These are phyloP conservation scores for Tetracladium setigerum DNA, from an alignment of 495 filamentous ascomycete genomes.

Conservation along the genomic window DNA sequence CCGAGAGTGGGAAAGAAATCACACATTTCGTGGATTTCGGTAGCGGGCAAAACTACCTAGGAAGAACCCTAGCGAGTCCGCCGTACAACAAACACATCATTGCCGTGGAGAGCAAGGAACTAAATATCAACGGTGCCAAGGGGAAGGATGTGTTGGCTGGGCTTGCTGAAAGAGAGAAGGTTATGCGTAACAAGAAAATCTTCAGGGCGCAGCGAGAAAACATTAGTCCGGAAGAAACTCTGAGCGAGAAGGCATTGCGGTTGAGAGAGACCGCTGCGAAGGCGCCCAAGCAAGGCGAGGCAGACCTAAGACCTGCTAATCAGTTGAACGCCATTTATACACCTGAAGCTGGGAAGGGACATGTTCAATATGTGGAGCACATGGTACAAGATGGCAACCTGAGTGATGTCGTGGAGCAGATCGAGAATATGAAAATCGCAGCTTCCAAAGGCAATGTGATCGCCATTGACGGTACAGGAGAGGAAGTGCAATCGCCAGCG, in stretches of 20 bases:
- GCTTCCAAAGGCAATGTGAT: constrained; percentile 1
- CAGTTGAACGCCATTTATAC: constrained; percentile 38
- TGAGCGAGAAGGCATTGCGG: constrained; percentile 30
- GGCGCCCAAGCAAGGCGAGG: constrained; percentile 23
- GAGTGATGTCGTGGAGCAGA: constrained; percentile 42
- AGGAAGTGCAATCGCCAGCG: constrained; percentile 20
- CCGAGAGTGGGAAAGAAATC: constrained; percentile 38
- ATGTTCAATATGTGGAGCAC: constrained; percentile 60
- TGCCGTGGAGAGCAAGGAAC: constrained; percentile 80
- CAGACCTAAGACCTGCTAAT: constrained; percentile 39
- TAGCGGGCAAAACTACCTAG: constrained; percentile 92
- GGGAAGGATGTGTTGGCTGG: constrained; percentile 71
- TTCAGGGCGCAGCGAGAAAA: constrained; percentile 42
- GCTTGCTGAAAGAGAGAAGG: constrained; percentile 56
- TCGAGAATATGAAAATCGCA: constrained; percentile 16
- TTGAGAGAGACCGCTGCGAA: constrained; percentile 26
- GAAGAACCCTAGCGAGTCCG: constrained; percentile 72
- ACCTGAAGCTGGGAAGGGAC: constrained; percentile 49
- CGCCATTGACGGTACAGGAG: neutral
- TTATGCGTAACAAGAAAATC: constrained; percentile 69
- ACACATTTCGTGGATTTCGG: constrained; percentile 94
- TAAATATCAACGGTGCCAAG: constrained; percentile 79
- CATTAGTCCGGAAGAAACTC: constrained; percentile 27
- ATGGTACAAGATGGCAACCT: constrained; percentile 52
- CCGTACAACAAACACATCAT: constrained; percentile 83